A percentile compares a stretch with the other conserved stretches of the same genome.
These are phyloP conservation scores for Coemansia sp. DNA, from an alignment of 192 early-diverging fungal genomes.

Conservation along the genomic window DNA sequence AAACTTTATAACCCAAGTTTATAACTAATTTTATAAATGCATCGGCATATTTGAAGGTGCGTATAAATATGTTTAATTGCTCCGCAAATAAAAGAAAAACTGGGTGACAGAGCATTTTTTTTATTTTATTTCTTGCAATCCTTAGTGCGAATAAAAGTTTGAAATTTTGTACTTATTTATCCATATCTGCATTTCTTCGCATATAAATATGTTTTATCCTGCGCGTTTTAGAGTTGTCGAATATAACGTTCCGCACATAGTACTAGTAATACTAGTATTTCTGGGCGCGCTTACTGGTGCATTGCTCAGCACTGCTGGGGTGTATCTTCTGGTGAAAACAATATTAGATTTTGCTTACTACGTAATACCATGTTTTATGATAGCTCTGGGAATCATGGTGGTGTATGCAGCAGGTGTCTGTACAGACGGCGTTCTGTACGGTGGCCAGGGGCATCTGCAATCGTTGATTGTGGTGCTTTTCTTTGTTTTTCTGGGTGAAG, in stretches of 20 bases:
- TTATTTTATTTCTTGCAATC: no score
- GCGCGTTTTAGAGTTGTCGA: neutral
- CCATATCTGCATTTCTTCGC: no score
- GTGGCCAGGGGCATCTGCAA: neutral
- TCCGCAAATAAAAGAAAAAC: no score
- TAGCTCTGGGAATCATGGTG: neutral
- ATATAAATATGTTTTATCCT: conserved; percentile 4
- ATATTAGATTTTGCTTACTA: neutral
- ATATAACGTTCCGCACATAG: neutral
- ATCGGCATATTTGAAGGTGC: no score
- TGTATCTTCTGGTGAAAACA: neutral
- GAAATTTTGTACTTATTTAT: no score
- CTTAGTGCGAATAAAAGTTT: no score
- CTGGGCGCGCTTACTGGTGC: conserved; percentile 3
- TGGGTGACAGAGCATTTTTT: no score
- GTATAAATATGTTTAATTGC: no score
- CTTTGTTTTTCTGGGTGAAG: conserved; percentile 20
- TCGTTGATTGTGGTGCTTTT: neutral
- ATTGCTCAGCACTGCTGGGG: neutral
- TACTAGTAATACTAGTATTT: neutral
- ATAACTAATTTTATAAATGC: no score
- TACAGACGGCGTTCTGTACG: conserved; percentile 1
- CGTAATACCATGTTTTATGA: neutral
- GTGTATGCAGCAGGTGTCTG: conserved; percentile 3
- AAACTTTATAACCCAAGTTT: no score